phyloP scores from a whole-genome alignment of 345 rosid species.

The Eucalyptus cloeziana region DNA sequence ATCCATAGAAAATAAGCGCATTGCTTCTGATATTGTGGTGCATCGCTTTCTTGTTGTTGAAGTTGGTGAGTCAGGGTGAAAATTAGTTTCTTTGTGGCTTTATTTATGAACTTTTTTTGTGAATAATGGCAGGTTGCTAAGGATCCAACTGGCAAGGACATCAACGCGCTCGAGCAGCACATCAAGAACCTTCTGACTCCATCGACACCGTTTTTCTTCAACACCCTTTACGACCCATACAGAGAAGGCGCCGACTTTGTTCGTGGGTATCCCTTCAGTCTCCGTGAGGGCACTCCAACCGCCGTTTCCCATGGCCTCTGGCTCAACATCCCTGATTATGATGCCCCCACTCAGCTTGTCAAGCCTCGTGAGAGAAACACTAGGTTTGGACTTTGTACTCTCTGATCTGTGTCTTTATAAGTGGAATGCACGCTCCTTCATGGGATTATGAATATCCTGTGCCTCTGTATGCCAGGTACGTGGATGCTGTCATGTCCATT shows the following conservation, averaged over 20 bases:
- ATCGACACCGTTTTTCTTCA: conserved; percentile 39
- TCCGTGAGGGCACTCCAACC: conserved; percentile 28
- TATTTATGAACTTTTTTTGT: background rate
- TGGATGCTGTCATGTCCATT: conserved; percentile 33
- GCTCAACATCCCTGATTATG: conserved; percentile 45
- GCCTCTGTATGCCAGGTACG: conserved; percentile 8
- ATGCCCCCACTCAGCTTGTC: conserved; percentile 42
- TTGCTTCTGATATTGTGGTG: background rate
- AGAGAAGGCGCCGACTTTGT: conserved; percentile 31
- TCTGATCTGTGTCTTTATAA: background rate
- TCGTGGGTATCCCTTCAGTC: conserved; percentile 40
- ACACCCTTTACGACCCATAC: conserved; percentile 35
- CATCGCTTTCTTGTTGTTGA: background rate
- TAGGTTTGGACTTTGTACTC: conserved; percentile 1
- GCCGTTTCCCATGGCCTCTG: conserved; percentile 37
- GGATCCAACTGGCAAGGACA: conserved; percentile 27
- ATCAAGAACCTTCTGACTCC: conserved; percentile 29
- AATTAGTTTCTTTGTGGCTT: background rate
- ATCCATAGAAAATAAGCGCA: background rate
- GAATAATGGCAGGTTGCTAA: conserved; percentile 18
- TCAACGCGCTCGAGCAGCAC: conserved; percentile 40
- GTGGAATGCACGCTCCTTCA: background rate
- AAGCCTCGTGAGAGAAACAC: conserved; percentile 36
- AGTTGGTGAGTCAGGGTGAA: background rate
- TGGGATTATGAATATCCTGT: background rate